phyloP scores from a whole-genome alignment of 2,329 filamentous ascomycete genomes.

The Cladosporium austrohemisphaericum region DNA sequence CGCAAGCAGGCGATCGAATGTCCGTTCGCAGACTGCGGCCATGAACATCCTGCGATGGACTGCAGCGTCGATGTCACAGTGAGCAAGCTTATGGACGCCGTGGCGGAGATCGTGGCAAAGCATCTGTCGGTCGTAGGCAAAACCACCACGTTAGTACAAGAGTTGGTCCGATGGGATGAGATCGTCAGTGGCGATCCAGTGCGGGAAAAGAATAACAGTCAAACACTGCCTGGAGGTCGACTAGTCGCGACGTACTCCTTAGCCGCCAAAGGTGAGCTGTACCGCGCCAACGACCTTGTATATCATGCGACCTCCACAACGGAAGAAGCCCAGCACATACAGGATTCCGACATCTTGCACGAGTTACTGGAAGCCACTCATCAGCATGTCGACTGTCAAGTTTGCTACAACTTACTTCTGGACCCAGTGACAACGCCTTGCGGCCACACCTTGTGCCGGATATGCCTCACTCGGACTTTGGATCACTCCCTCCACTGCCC shows the following conservation, averaged over 20 bases:
- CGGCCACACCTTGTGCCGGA: constrained; percentile 84
- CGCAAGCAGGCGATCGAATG: constrained; percentile 71
- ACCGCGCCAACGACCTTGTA: constrained; percentile 40
- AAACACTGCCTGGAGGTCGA: constrained; percentile 53
- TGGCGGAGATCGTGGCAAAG: constrained; percentile 52
- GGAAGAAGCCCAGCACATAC: constrained; percentile 35
- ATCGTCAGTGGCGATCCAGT: constrained; percentile 28
- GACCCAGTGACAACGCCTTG: constrained; percentile 82
- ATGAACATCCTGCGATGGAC: constrained; percentile 72
- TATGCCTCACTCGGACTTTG: constrained; percentile 70
- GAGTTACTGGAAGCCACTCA: constrained; percentile 60
- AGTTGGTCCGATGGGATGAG: constrained; percentile 37
- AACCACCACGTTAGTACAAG: constrained; percentile 40
- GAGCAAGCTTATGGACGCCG: constrained; percentile 63
- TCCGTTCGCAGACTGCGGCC: constrained; percentile 61
- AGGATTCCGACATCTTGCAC: constrained; percentile 52
- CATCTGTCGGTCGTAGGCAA: constrained; percentile 34
- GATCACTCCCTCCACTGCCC: constrained; percentile 78
- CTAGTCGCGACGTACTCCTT: constrained; percentile 65
- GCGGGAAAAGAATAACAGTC: constrained; percentile 37
- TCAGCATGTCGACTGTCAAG: constrained; percentile 78
- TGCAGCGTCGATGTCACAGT: constrained; percentile 74
- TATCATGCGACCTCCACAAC: constrained; percentile 14
- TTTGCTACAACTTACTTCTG: constrained; percentile 77
- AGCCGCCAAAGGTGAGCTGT: constrained; percentile 59